Evolutionary conservation across 176 grass and related monocot species (phyloP), one percentile per base, ranked within the genome.

Genomic region (Tuctoria greenei): DNA sequence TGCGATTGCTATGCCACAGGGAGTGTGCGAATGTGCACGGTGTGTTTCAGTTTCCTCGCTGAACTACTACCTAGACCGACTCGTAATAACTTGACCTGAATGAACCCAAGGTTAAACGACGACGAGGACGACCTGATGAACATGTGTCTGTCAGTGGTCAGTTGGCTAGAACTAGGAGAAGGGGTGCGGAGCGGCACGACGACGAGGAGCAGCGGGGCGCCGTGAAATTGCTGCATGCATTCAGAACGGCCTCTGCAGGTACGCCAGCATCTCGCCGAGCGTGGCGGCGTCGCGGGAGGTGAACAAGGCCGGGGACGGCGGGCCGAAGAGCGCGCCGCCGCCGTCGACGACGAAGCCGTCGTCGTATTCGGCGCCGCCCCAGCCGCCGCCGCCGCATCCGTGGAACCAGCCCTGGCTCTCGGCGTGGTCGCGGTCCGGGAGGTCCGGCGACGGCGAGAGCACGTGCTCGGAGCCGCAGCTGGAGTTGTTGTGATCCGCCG

Each of bases 391-490:
- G 31, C 31, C 1, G 31, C 31, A 31, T 31, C 31, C 24, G 18
- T 34, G 41, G 51, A 54, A 10, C 1, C 17, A 72, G 26, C 57
- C 82, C 81, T 89, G 86, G 77, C 88, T 93, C 83, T 97, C 85
- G 45, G 87, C 88, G 71, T 84, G 65, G 75, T 89, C 88, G 61
- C 76, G 71, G 67, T 93, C 90, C 60, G 69, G 74, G 50, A 93
- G 86, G 39, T 97, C 93, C 6, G 88, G 83, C 45, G 90, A 86
- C 24, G 90, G 68, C 55, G 87, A 90, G 0, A 84, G 75, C 86
- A 83, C 91, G 88, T 86, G 88, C 64, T 93, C 95, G 6, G 95
- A 97, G 23, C 74, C 74, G 45, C 79, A 76, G 85, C 91, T 97
- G 31, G 93, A 97, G 40, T 77, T 49, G 12, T 93, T 84, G n/a